A percentile compares a stretch with the other conserved stretches of the same genome.
phyloP scores from a whole-genome alignment of 208 protist genomes.

The Trypanosoma vivax region DNA sequence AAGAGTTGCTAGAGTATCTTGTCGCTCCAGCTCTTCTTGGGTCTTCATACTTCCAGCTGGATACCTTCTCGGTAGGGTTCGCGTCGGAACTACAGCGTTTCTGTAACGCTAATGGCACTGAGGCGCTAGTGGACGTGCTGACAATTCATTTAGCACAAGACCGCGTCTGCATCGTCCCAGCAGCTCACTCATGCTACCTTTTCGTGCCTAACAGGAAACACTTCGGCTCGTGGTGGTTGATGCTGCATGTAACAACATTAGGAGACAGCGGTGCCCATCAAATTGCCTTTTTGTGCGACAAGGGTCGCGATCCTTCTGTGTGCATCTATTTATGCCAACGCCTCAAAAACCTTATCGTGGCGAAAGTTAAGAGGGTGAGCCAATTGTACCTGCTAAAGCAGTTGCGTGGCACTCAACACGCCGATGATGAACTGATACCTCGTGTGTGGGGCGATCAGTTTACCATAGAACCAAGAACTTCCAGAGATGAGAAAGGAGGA shows the following conservation, averaged over 20 bases:
- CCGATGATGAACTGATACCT: constrained; percentile 72
- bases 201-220: constrained; percentile 42
- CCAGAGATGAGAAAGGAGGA: constrained; percentile 1
- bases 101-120: constrained; percentile 41
- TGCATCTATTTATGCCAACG: constrained; percentile 21
- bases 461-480: constrained; percentile 1
- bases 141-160: constrained; percentile 66
- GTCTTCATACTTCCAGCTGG: constrained; percentile 32
- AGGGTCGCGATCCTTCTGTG: constrained; percentile 5
- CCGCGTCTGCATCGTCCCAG: constrained; percentile 60
- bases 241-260: constrained; percentile 33
- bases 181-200: constrained; percentile 27
- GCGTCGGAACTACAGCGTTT: constrained; percentile 56
- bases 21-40: constrained; percentile 62
- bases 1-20: constrained; percentile 33
- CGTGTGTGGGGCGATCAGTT: constrained; percentile 81
- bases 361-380: constrained; percentile 68
- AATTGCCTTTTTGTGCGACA: constrained; percentile 36
- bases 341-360: constrained; percentile 45
- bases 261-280: neutral
- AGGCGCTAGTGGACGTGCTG: constrained; percentile 56
- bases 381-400: constrained; percentile 81
- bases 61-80: constrained; percentile 62
- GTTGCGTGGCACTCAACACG: constrained; percentile 76
- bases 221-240: constrained; percentile 54